Evolutionary conservation across 257 asterid species (phyloP), one percentile per base, ranked within the genome.

Genomic region (Lycium barbarum): DNA sequence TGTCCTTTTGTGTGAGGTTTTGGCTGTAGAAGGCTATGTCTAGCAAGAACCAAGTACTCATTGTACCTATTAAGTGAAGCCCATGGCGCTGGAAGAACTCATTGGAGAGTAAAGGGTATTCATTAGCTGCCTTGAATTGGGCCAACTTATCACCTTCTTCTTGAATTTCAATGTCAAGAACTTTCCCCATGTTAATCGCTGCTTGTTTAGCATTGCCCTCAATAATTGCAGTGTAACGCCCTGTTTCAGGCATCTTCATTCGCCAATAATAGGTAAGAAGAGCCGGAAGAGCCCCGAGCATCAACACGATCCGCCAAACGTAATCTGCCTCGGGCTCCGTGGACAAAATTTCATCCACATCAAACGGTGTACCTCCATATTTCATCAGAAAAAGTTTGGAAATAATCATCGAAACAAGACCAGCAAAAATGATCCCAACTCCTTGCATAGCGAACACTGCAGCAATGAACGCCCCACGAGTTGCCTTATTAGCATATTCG

Each of bases 241-340:
- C 91, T 4, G 95, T 92, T 84, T 92, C 95, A 1, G 95, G 95
- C 95, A 92, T 92, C 84, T 92, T 92, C 95, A 92, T 88, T 1
- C 93, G 90, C 95, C 95, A 92, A 79, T 92, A 92, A 89, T 90
- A 92, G 0, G 95, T 92, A 0, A 89, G 57, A 22, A 88, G 89
- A 0, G 92, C 94, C 0, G 94, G 94, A 22, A 90, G 55, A 0
- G 94, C 93, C 7, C 93, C 95, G 11, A 92, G 88, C 90, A 92
- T 92, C 5, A 92, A 7, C 2, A 89, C 86, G 35, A 89, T 36
- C 0, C 92, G 91, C 93, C 92, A 91, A 0, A 68, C 85, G 6
- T 65, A 89, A 45, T 91, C 92, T 0, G 93, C 90, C 26, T 91
- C 47, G 0, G 89, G 86, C 20, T 84, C 87, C 0, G 90, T 85